Evolutionary conservation across 2,329 filamentous ascomycete species (phyloP), one percentile per base, ranked within the genome.

Genomic region (Aspergillus aculeatinus): DNA sequence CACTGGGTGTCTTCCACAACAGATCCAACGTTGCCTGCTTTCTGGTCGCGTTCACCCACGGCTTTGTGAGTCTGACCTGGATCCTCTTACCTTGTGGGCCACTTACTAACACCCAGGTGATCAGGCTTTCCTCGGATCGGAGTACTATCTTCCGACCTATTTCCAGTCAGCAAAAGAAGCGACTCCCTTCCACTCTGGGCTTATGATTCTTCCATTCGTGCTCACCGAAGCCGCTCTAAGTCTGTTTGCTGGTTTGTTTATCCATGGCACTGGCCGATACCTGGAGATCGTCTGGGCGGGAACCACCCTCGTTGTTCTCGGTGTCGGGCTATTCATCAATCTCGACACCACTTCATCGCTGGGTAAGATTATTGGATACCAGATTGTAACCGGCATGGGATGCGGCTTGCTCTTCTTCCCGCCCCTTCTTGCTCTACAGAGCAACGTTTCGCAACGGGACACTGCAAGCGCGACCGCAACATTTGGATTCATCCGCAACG

Each of bases 141-240:
- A 86, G 53, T 92, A 90, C 74, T 92, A 89, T 67, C 78, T 92
- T 27, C 90, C 90, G 0, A 80, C 92, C 0, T 92, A 88, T 74
- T 87, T 91, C 57, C 90, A 93, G 70, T 83, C 86, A 2, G 88
- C 88, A 0, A 81, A 87, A 2, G 81, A 82, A 54, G 85, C 84
- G 1, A 81, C 81, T 0, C 86, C 88, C 0, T 76, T 89, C 35
- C 78, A 79, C n/a, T 89, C 86, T 0, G 82, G 81, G 67, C 65
- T 71, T 0, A 81, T 89, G 12, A 79, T 89, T 2, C 78, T 91
- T 0, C 87, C 89, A 0, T 83, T 87, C 47, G 85, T 84, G 23
- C 63, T 80, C 1, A 70, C 71, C 10, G 79, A 80, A 59, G 80
- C 82, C 1, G 60, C 78, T 7, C 71, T 76, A 1, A 81, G 78